Evolutionary conservation across 106 monocot genomes (phyloP).

Genomic region (Dactylorhiza incarnata): DNA sequence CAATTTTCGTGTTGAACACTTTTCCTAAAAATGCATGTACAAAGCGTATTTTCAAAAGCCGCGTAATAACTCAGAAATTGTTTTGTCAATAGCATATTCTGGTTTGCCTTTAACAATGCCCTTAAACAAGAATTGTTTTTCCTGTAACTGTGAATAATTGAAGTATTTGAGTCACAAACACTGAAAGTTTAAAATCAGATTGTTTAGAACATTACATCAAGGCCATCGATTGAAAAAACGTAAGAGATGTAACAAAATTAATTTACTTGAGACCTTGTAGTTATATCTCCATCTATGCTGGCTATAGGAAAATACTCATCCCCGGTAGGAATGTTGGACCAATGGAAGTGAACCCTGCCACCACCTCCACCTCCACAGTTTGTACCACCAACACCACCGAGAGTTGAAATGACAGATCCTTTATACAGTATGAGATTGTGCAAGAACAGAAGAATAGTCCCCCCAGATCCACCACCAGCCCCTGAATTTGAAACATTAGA

Average conservation of each 20-base stretch:
- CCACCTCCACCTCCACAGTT: constrained; percentile 86
- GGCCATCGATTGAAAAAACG: background rate
- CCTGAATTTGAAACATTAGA: constrained; percentile 28
- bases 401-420: constrained; percentile 66
- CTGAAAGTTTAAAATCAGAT: background rate
- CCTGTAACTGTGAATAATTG: background rate
- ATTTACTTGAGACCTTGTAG: constrained; percentile 38
- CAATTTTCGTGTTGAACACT: too few species aligned
- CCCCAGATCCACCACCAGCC: constrained; percentile 93
- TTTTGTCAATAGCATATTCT: too few species aligned
- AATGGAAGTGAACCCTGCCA: constrained; percentile 94
- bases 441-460: constrained; percentile 88
- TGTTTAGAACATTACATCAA: background rate
- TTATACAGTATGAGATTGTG: constrained; percentile 41
- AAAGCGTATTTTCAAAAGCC: too few species aligned
- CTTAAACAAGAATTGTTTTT: background rate
- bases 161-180: constrained; percentile 6
- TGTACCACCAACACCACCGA: constrained; percentile 70
- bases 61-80: too few species aligned
- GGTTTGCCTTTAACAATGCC: too few species aligned
- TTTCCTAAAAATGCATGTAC: too few species aligned
- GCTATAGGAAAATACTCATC: constrained; percentile 88
- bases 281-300: constrained; percentile 61
- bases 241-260: background rate
- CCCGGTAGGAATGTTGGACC: constrained; percentile 79